Conservation (phyloP, 202 grass and related monocot species). For the Setaria viridis region DNA sequence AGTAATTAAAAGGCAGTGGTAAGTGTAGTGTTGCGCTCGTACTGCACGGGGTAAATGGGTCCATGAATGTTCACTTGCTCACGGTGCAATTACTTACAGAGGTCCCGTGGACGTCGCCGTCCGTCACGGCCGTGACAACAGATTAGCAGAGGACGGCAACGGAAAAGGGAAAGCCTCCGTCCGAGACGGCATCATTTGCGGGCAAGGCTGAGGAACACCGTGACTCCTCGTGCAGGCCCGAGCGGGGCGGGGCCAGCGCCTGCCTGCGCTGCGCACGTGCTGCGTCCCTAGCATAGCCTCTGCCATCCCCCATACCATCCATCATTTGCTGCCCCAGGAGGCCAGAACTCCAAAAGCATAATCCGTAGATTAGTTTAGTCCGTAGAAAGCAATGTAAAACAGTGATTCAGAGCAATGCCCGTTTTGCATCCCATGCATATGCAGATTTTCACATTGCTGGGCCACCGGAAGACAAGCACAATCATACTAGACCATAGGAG, state of each 20-base stretch:
- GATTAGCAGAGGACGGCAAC: not conserved
- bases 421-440: not conserved
- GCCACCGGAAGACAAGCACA: not conserved
- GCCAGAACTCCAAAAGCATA: too few species aligned
- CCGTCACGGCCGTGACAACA: not conserved
- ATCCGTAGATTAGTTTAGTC: too few species aligned
- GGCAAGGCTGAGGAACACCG: too few species aligned
- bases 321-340: not conserved
- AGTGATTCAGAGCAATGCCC: not conserved
- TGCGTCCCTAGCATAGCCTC: too few species aligned
- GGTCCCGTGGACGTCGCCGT: not conserved
- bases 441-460: not conserved
- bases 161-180: slow-evolving; percentile 25
- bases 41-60: not conserved
- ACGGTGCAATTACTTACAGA: not conserved
- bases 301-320: not conserved
- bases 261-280: too few species aligned
- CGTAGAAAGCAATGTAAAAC: not conserved
- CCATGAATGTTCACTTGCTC: not conserved
- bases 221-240: too few species aligned
- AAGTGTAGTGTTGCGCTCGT: too few species aligned
- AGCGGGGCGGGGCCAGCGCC: too few species aligned
- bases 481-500: not conserved
- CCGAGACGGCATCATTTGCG: not conserved
- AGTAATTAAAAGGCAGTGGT: too few species aligned